Evolutionary conservation across 305 asterid species (phyloP), one percentile per base, ranked within the genome.

Genomic region (Solanum hybrid): DNA sequence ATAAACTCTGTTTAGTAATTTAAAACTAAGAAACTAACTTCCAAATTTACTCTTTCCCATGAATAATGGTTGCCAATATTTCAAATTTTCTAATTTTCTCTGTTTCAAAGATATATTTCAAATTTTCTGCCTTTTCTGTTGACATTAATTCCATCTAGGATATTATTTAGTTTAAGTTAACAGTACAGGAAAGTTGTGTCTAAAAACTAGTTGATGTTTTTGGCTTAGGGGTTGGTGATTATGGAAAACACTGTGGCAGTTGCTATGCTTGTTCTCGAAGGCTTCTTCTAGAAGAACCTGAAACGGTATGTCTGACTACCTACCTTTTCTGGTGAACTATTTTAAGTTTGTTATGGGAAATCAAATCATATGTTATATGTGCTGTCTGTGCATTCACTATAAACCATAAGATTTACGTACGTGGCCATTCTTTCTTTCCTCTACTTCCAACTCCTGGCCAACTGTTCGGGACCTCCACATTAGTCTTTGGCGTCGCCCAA

Each of bases 201-300:
- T 81, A 81, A 81, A 42, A 81, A 27, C 71, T 81, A 40, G 71
- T 26, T 5, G 42, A 24, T n/a, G 17, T 26, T 81, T 81, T 90
- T 90, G 72, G 60, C 60, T 42, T 42, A 42, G 7, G 60, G 60
- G 71, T 93, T 95, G 14, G 95, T 91, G 88, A 34, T 95, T 93
- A 96, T 97, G 98, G 99, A 96, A 91, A 92, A 91, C 91, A 94
- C 95, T 96, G 60, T 42, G 91, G 89, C 93, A 87, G 96, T 94
- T 90, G 94, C 99, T 89, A 96, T 97, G 96, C 93, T 95, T 91
- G 90, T 93, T 42, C 60, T 90, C 95, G 97, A 91, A 96, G 99
- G 94, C 60, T 42, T 42, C 60, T 42, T 42, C 60, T 42, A 42
- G 60, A 42, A 42, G 60, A 42, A 42, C 98, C 98, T 89, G 98